Conservation (phyloP, 2,329 filamentous ascomycete species). For the Thyridium curvatum region DNA sequence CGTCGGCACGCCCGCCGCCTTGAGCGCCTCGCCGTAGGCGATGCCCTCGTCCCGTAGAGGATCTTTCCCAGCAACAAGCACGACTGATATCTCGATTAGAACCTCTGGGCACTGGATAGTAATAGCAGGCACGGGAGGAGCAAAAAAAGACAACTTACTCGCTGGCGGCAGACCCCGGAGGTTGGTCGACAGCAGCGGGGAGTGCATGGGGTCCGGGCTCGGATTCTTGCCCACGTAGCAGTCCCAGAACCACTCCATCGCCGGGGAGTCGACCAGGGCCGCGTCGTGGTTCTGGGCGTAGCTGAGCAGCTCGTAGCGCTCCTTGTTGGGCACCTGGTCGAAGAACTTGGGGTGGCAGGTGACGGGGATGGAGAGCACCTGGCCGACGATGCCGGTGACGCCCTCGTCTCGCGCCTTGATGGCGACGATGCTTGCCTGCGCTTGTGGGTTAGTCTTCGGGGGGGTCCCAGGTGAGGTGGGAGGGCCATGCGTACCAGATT, state of each 20-base stretch:
- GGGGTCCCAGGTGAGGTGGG: not conserved
- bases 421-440: constrained; percentile 7
- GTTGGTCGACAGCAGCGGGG: constrained; percentile 8
- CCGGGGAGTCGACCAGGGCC: constrained; percentile 8
- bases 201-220: constrained; percentile 4
- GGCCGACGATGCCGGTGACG: constrained; percentile 8
- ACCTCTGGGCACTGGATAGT: too few species aligned
- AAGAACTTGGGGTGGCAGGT: constrained; percentile 11
- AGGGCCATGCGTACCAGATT: constrained; percentile 6
- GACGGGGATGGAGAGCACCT: constrained; percentile 12
- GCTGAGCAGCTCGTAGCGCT: constrained; percentile 7
- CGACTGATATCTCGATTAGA: too few species aligned
- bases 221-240: constrained; percentile 7
- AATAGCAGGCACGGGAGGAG: too few species aligned
- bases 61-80: too few species aligned
- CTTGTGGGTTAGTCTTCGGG: not conserved
- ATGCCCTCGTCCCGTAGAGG: too few species aligned
- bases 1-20: too few species aligned
- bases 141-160: constrained; percentile 1
- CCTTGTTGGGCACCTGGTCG: constrained; percentile 5
- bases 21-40: too few species aligned
- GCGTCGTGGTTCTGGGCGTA: constrained; percentile 9
- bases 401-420: constrained; percentile 6
- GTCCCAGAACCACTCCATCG: constrained; percentile 12
- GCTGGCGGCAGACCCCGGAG: constrained; percentile 10